Base-by-base conservation (phyloP, 768 basidiomycete species). In the Steccherinum ochraceum region DNA sequence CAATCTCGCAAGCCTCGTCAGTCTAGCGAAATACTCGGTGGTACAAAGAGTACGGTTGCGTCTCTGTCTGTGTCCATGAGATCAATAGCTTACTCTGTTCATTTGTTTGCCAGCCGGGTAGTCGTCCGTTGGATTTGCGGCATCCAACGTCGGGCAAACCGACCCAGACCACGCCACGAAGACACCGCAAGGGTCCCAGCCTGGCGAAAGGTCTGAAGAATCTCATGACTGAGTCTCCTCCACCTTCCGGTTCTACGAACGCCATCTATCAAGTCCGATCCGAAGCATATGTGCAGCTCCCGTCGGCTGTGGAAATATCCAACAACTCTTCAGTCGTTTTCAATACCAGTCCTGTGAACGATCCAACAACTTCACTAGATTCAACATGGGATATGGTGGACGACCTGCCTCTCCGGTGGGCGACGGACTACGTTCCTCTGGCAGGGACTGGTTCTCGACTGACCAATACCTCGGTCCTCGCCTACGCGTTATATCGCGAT, bases 371-470 rank as follows among this genome's bases (percentile, higher is more conserved):
- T 12, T 51, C 46, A 21, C 45, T 56, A 2, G 59, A 60, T 45
- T 57, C 58, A 0, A 53, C 58, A 2, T 68, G 88, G 89, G 89
- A 91, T 62, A 60, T 89, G 4, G 72, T 89, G 0, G 88, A 90
- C 44, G 77, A 78, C 45, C 67, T 86, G 7, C 86, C 88, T 1
- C 59, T 91, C 42, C 78, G 86, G 25, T 93, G 90, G 90, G 87
- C 89, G n/a, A 85, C 84, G 0, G 90, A 93, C 64, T 92, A 79
- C 61, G 86, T 89, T 2, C 83, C 87, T 0, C 75, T 93, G n/a
- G 87, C 87, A 3, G 67, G 77, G 2, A 65, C 76, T 21, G 80
- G 84, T 2, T 86, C 88, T 21, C 74, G 87, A 42, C 67, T 91
- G 41, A 67, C 73, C 23, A 78, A 75, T 51, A 58, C 73, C 1